Conservation (phyloP, 2,329 filamentous ascomycete species). For the Verticillium dahliae region DNA sequence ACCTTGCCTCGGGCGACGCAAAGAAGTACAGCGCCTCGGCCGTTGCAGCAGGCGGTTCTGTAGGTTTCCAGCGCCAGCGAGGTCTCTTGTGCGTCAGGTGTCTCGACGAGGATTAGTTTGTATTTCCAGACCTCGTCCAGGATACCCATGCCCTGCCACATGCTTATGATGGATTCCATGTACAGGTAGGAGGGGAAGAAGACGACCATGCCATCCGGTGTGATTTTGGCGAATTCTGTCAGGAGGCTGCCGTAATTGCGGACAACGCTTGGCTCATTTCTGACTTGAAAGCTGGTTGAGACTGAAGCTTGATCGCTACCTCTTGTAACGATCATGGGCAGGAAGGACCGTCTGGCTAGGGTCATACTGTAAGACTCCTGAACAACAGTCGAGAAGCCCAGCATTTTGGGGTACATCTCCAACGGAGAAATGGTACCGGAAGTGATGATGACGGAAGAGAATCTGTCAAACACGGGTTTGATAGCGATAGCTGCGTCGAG, state of each 20-base stretch:
- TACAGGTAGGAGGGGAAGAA: conserved; percentile 99
- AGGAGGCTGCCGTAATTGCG: conserved; percentile 91
- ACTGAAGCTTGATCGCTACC: conserved; percentile 91
- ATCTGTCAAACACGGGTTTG: conserved; percentile 93
- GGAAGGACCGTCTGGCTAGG: conserved; percentile 84
- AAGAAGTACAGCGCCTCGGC: conserved; percentile 83
- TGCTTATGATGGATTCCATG: conserved; percentile 98
- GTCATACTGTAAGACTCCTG: conserved; percentile 99
- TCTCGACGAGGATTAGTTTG: conserved; percentile 96
- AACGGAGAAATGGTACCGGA: conserved; percentile 94
- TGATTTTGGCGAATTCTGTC: conserved; percentile 92
- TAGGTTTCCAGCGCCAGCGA: conserved; percentile 94
- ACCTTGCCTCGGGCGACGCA: conserved; percentile 97
- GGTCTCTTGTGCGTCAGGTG: conserved; percentile 94
- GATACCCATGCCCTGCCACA: conserved; percentile 99
- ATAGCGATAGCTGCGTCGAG: conserved; percentile 97
- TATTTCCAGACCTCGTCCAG: conserved; percentile 98
- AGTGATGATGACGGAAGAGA: conserved; percentile 96
- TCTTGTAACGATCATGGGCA: conserved; percentile 95
- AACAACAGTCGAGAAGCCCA: conserved; percentile 84
- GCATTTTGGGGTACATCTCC: conserved; percentile 99
- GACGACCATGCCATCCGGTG: conserved; percentile 95
- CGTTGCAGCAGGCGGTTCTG: conserved; percentile 95
- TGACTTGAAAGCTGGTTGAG: conserved; percentile 88
- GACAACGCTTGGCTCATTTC: conserved; percentile 94